phyloP scores from a whole-genome alignment of 257 asterid species.

The Parsonsia alboflavescens region DNA sequence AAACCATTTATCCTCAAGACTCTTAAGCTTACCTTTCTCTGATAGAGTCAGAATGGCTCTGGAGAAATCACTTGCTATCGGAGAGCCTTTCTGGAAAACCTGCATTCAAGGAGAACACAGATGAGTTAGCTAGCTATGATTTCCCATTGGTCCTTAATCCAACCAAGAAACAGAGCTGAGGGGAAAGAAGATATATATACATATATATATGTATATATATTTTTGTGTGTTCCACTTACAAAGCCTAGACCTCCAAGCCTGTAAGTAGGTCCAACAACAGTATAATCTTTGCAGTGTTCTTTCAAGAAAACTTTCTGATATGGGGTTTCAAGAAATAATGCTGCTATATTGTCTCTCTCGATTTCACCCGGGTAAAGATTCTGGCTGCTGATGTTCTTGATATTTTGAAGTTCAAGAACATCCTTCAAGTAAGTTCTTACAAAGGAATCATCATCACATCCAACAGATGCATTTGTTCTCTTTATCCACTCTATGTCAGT shows the following conservation, averaged over 20 bases:
- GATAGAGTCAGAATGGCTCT: constrained; percentile 29
- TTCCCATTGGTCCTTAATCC: neutral
- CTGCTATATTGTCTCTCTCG: constrained; percentile 24
- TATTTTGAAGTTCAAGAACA: constrained; percentile 23
- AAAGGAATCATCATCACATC: constrained; percentile 39
- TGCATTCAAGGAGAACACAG: neutral
- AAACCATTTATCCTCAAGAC: constrained; percentile 20
- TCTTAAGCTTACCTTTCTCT: constrained; percentile 23
- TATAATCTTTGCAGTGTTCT: constrained; percentile 27
- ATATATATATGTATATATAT: too few relatives aligned
- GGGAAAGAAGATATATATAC: neutral
- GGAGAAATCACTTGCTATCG: constrained; percentile 32
- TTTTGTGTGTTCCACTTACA: constrained; percentile 15
- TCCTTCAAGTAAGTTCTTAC: constrained; percentile 24
- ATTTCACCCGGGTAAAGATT: constrained; percentile 21
- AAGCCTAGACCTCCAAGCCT: constrained; percentile 36
- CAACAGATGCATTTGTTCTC: constrained; percentile 29
- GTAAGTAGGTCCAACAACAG: constrained; percentile 25
- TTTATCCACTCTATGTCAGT: constrained; percentile 21
- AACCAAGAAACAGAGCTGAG: neutral
- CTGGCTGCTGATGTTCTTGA: constrained; percentile 15
- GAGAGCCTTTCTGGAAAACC: constrained; percentile 38
- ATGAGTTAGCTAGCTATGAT: neutral
- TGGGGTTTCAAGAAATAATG: constrained; percentile 38
- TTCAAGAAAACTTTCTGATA: constrained; percentile 32